These are phyloP conservation scores for Russula foetens DNA, from an alignment of 768 basidiomycete species.

Conservation along the genomic window DNA sequence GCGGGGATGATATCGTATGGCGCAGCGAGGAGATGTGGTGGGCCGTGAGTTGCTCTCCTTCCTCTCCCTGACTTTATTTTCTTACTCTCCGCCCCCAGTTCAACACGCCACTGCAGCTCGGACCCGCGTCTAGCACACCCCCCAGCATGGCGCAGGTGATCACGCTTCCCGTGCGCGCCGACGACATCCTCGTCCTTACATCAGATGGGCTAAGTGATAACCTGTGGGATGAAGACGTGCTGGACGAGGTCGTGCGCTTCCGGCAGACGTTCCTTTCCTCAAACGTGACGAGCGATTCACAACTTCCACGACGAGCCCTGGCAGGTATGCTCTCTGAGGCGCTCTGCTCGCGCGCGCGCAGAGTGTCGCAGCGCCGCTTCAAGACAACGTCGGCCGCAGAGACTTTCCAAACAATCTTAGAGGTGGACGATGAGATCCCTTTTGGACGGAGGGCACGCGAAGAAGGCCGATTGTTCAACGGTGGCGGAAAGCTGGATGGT, in stretches of 20 bases:
- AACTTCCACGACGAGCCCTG: constrained; percentile 43
- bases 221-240: constrained; percentile 79
- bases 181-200: constrained; percentile 75
- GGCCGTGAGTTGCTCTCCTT: constrained; percentile 38
- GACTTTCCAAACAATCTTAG: neutral
- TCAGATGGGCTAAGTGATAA: constrained; percentile 82
- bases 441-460: constrained; percentile 77
- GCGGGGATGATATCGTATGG: constrained; percentile 73
- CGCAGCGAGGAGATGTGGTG: constrained; percentile 93
- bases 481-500: constrained; percentile 89
- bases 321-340: constrained; percentile 73
- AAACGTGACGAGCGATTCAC: neutral
- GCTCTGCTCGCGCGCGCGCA: constrained; percentile 66
- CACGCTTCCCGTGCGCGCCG: constrained; percentile 56
- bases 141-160: constrained; percentile 64
- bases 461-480: constrained; percentile 59
- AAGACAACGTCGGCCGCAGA: neutral
- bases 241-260: constrained; percentile 71
- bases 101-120: constrained; percentile 60
- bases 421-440: constrained; percentile 50
- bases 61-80: neutral
- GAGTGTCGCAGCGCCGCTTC: constrained; percentile 45
- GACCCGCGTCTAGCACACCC: constrained; percentile 50
- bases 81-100: constrained; percentile 29
- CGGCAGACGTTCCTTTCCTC: constrained; percentile 30